Conservation (phyloP, 2,329 filamentous ascomycete species). For the Fusarium anguioides region DNA sequence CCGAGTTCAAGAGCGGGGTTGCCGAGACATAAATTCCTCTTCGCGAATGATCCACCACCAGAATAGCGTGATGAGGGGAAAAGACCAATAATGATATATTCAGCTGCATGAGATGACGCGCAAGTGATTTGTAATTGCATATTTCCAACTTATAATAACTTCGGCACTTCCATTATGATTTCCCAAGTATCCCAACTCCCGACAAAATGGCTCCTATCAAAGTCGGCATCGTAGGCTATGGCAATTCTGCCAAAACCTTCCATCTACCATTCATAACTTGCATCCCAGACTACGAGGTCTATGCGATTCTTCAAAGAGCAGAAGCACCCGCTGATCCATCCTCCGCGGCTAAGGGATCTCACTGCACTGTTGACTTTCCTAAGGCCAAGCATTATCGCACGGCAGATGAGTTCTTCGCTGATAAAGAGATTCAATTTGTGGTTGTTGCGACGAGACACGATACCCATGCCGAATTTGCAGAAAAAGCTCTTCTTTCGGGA, state of each 20-base stretch:
- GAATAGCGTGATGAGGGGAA: too few species aligned
- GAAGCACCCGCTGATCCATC: constrained; percentile 49
- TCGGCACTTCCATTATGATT: too few species aligned
- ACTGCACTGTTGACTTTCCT: constrained; percentile 62
- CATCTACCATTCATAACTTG: constrained; percentile 62
- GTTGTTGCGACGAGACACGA: constrained; percentile 55
- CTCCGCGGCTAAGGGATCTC: constrained; percentile 45
- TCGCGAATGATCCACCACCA: too few species aligned
- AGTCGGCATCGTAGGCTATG: constrained; percentile 63
- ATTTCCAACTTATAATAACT: background rate
- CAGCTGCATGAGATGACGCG: too few species aligned
- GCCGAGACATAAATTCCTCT: too few species aligned
- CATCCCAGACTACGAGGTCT: constrained; percentile 58
- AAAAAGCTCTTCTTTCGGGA: constrained; percentile 27
- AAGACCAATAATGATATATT: too few species aligned
- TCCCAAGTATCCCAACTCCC: background rate
- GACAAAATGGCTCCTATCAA: constrained; percentile 52
- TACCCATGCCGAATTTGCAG: constrained; percentile 34
- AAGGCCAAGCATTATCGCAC: constrained; percentile 66
- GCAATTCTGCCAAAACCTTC: constrained; percentile 59
- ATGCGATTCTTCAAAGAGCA: constrained; percentile 61
- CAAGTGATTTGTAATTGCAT: background rate
- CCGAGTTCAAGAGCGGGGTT: too few species aligned
- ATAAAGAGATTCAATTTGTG: constrained; percentile 69
- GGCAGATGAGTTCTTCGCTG: constrained; percentile 68